Evolutionary conservation across 1,284 basidiomycete species (phyloP).

Genomic region (Stygiomarasmius scandens): DNA sequence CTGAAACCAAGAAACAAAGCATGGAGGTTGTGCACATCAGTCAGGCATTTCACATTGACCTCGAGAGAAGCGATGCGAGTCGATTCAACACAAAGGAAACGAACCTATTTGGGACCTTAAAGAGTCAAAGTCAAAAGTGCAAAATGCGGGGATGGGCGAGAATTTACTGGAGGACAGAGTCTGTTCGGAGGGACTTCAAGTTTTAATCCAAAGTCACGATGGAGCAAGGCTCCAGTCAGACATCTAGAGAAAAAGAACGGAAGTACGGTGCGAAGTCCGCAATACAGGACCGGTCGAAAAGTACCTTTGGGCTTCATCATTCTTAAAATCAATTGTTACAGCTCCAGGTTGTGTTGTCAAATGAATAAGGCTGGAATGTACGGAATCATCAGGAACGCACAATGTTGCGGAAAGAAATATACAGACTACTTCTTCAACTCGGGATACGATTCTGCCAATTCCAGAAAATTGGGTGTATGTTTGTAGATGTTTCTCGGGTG

Average conservation of each 20-base stretch:
- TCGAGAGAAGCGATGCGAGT: no score
- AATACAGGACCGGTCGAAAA: neutral
- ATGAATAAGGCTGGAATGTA: neutral
- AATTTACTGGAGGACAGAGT: slow-evolving; percentile 80
- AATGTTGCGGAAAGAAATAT: neutral
- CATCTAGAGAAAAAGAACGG: slow-evolving; percentile 42
- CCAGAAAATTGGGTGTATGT: slow-evolving; percentile 60
- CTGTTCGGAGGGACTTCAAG: slow-evolving; percentile 69
- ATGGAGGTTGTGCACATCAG: neutral
- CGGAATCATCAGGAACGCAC: neutral
- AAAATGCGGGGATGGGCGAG: neutral
- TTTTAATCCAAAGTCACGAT: slow-evolving; percentile 71
- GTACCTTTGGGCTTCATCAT: slow-evolving; percentile 71
- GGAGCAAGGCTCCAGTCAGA: slow-evolving; percentile 76
- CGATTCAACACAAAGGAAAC: neutral
- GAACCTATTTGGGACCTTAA: slow-evolving; percentile 12
- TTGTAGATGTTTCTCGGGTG: slow-evolving; percentile 64
- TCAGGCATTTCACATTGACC: no score
- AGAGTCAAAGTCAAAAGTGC: neutral
- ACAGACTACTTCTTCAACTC: slow-evolving; percentile 66
- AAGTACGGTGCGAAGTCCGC: neutral
- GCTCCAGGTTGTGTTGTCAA: slow-evolving; percentile 7
- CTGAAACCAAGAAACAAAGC: neutral
- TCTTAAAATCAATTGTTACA: slow-evolving; percentile 71
- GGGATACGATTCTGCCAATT: slow-evolving; percentile 61